Conservation (phyloP, 371 early-diverging fungal species). For the Mortierella sp. region DNA sequence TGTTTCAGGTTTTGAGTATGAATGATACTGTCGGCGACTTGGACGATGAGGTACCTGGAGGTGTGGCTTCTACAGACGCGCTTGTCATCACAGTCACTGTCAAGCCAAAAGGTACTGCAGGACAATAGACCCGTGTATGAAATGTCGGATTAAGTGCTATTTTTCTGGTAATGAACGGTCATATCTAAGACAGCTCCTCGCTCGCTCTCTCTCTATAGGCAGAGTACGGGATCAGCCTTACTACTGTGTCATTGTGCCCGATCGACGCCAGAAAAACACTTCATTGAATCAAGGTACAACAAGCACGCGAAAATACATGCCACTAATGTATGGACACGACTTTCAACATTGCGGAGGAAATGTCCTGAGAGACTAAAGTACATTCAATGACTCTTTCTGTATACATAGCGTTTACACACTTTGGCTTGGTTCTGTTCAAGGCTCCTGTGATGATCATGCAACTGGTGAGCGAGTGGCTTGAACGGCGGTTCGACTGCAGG, state of each 20-base stretch:
- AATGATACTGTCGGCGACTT: neutral
- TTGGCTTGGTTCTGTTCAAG: conserved; percentile 34
- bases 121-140: too few relatives aligned
- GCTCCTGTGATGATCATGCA: conserved; percentile 31
- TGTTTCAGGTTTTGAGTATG: conserved; percentile 25
- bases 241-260: conserved; percentile 25
- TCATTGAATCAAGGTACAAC: neutral
- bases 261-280: neutral
- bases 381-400: neutral
- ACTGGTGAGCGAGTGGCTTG: conserved; percentile 48
- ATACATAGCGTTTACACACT: conserved; percentile 32
- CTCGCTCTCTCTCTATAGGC: conserved; percentile 8
- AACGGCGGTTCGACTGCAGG: conserved; percentile 49
- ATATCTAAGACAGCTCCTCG: neutral
- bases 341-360: neutral
- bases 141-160: too few relatives aligned
- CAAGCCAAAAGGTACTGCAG: conserved; percentile 39
- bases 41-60: neutral
- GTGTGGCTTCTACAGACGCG: neutral
- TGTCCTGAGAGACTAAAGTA: neutral
- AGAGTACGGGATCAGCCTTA: conserved; percentile 31
- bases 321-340: neutral
- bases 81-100: conserved; percentile 39
- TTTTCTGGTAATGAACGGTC: too few relatives aligned
- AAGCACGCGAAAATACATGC: neutral